A percentile compares a stretch with the other conserved stretches of the same genome.
Evolutionary conservation across 2,329 filamentous ascomycete genomes (phyloP).

Genomic region (Colletotrichum sp.): DNA sequence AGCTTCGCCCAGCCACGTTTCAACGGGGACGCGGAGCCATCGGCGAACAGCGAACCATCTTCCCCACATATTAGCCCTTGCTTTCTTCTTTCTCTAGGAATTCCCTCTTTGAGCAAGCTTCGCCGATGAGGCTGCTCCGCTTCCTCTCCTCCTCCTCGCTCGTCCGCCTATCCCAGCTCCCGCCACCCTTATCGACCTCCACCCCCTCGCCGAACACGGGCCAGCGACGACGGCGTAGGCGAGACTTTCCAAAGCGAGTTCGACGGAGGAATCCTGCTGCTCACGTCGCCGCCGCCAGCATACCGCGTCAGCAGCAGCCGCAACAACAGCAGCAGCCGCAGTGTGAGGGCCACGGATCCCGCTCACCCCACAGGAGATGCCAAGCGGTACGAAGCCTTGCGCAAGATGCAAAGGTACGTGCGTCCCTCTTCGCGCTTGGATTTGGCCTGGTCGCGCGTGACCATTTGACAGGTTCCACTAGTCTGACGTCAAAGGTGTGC

Average conservation of each 20-base stretch:
- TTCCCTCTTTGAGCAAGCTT: neutral
- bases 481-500: neutral
- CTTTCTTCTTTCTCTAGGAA: neutral
- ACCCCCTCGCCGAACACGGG: neutral
- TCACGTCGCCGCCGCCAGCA: neutral
- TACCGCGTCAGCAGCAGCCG: neutral
- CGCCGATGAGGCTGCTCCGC: constrained; percentile 5
- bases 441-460: neutral
- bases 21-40: neutral
- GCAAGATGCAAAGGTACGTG: constrained; percentile 27
- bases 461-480: neutral
- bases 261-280: neutral
- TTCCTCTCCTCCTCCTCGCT: neutral
- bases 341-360: neutral
- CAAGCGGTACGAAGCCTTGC: constrained; percentile 26
- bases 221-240: neutral
- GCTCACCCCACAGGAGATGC: constrained; percentile 20
- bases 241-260: neutral
- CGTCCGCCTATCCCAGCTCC: neutral
- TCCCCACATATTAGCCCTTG: neutral
- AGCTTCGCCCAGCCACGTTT: neutral
- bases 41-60: neutral
- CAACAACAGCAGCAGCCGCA: neutral
- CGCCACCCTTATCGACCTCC: neutral
- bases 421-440: neutral